Base-by-base conservation (phyloP, 306 rosid species). In the Mucuna pruriens region DNA sequence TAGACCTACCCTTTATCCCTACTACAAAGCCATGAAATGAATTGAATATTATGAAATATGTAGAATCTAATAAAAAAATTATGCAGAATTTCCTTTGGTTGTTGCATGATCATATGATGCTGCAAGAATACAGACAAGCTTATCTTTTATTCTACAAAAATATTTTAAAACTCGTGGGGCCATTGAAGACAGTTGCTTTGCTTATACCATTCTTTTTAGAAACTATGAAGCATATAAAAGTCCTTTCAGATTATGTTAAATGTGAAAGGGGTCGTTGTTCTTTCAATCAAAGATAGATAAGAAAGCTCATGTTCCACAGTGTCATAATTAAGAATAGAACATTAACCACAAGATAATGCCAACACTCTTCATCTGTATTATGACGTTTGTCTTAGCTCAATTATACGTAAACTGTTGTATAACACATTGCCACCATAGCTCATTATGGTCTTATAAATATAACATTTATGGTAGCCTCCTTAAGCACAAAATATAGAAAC, bases 331-430 rank as follows among this genome's bases (percentile, higher is more conserved):
- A 60, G 33, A 69, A 49, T 23, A 23, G 79, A 81, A 67, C 13
- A 61, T 78, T 61, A 39, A 6, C 80, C 31, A 12, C 48, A 78
- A 78, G 77, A 45, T 82, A 44, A 81, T 13, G 52, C 84, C 63
- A 44, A 73, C 64, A 77, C 88, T 72, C 86, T 42, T 73, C 85
- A 60, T 42, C 70, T 60, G 11, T n/a, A 22, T 84, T n/a, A 13
- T 86, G 89, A 81, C 82, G 83, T 81, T 44, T 65, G 58, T 79
- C 80, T 86, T 84, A 78, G 77, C 85, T 86, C 88, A 83, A 78
- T 74, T 81, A 68, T n/a, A 54, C 82, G 83, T 36, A 26, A 78
- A 78, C 6, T 12, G 1, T 9, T 26, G 54, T 52, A 42, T 29
- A 13, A 62, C 69, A 40, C 54, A 62, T 26, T 64, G 33, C 33